Evolutionary conservation across 2,329 filamentous ascomycete genomes (phyloP).

Genomic region (Alternaria sp.): DNA sequence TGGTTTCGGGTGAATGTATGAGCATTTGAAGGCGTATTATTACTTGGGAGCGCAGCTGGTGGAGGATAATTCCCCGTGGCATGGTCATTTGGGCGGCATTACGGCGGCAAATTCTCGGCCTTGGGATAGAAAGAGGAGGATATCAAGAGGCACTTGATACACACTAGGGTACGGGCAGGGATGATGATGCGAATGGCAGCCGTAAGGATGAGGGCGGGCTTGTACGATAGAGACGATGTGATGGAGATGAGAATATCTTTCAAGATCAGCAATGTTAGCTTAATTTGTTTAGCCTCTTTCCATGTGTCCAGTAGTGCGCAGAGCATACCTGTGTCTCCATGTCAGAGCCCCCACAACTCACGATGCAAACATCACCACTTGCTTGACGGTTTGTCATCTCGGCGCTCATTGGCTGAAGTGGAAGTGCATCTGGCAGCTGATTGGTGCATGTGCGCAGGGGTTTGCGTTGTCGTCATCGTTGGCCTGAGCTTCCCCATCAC

Average conservation of each 20-base stretch:
- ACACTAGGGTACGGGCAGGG: not conserved
- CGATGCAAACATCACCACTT: conserved; percentile 27
- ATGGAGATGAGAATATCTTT: conserved; percentile 6
- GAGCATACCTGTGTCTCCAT: not conserved
- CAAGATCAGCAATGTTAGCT: not conserved
- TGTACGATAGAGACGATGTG: conserved; percentile 21
- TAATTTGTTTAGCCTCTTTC: not conserved
- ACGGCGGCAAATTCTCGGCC: conserved; percentile 3
- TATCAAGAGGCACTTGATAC: conserved; percentile 3
- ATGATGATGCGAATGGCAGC: conserved; percentile 7
- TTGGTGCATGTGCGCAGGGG: conserved; percentile 28
- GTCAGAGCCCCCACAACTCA: conserved; percentile 2
- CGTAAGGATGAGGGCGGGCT: conserved; percentile 8
- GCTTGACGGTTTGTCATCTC: conserved; percentile 8
- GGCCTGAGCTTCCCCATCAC: conserved; percentile 23
- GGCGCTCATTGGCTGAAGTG: conserved; percentile 12
- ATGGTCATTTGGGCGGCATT: conserved; percentile 5
- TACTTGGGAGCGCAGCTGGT: not conserved
- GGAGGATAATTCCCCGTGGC: conserved; percentile 4
- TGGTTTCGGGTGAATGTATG: conserved; percentile 25
- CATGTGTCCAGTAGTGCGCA: not conserved
- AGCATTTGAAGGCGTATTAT: conserved; percentile 22
- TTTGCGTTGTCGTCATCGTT: conserved; percentile 29
- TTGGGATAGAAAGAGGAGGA: conserved; percentile 4
- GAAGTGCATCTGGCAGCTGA: conserved; percentile 19